phyloP scores from a whole-genome alignment of 2,329 filamentous ascomycete species.

The Fusarium staphyleae region DNA sequence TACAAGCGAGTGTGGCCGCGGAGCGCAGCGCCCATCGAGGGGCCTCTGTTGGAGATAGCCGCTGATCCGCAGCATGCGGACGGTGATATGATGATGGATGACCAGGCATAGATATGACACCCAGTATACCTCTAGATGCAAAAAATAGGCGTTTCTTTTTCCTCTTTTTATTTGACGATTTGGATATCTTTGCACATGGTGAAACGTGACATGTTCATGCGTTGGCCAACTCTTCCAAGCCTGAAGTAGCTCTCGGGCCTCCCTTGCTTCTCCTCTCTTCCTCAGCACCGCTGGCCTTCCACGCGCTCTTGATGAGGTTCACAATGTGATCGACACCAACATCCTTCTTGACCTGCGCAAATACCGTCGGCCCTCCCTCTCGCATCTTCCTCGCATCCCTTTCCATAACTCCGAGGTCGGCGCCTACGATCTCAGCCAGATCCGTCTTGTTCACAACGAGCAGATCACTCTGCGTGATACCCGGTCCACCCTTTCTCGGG shows the following conservation, averaged over 20 bases:
- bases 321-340: constrained; percentile 87
- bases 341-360: constrained; percentile 95
- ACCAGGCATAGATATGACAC: constrained; percentile 42
- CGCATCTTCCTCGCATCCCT: constrained; percentile 92
- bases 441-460: constrained; percentile 98
- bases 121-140: constrained; percentile 41
- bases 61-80: constrained; percentile 29
- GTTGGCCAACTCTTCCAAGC: constrained; percentile 55
- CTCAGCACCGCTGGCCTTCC: constrained; percentile 87
- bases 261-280: constrained; percentile 61
- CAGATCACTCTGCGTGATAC: constrained; percentile 95
- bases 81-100: constrained; percentile 49
- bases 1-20: constrained; percentile 89
- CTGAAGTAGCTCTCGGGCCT: constrained; percentile 64
- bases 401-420: constrained; percentile 93
- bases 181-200: background rate
- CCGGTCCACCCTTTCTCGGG: constrained; percentile 92
- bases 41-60: constrained; percentile 51
- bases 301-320: constrained; percentile 86
- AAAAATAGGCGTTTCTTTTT: constrained; percentile 40
- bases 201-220: constrained; percentile 11
- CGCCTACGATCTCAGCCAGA: constrained; percentile 86
- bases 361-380: constrained; percentile 93
- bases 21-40: constrained; percentile 60
- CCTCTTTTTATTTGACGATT: constrained; percentile 13